Conservation (phyloP, 768 basidiomycete species). For the Plicaturopsis crispa region DNA sequence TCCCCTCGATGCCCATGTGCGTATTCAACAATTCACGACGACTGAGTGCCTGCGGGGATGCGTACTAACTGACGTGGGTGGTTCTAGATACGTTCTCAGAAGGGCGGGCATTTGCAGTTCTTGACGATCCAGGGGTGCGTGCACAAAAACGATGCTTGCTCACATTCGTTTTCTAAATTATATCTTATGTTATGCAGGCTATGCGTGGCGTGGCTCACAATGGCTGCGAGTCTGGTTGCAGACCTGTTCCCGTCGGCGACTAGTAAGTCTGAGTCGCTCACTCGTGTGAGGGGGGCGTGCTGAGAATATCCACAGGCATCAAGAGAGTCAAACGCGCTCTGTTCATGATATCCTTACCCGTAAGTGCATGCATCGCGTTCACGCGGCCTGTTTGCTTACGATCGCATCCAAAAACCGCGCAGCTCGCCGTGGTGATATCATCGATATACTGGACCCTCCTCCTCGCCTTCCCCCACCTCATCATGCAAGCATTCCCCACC, state of each 20-base stretch:
- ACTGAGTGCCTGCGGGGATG: no score
- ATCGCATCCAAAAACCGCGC: no score
- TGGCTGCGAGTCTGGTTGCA: constrained; percentile 28
- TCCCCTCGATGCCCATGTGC: constrained; percentile 5
- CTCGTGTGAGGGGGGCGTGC: neutral
- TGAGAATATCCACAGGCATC: constrained; percentile 23
- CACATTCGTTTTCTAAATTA: neutral
- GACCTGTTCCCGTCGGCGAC: constrained; percentile 32
- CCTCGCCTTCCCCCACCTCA: constrained; percentile 46
- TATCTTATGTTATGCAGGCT: constrained; percentile 19
- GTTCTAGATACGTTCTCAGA: constrained; percentile 23
- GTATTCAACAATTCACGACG: no score
- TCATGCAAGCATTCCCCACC: constrained; percentile 29
- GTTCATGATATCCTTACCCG: constrained; percentile 61
- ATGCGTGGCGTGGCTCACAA: constrained; percentile 29
- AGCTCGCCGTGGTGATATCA: constrained; percentile 42
- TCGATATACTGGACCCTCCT: constrained; percentile 67
- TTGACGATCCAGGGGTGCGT: constrained; percentile 73
- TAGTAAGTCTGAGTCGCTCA: constrained; percentile 19
- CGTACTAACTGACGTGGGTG: no score
- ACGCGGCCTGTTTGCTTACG: no score
- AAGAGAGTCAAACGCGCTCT: constrained; percentile 43
- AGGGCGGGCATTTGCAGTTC: constrained; percentile 64
- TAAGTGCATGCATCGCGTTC: constrained; percentile 21
- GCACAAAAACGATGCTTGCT: neutral